Percentiles rank a stretch among this genome's conserved stretches.
Evolutionary conservation across 768 basidiomycete genomes (phyloP).

Genomic region (Galerina marginata): DNA sequence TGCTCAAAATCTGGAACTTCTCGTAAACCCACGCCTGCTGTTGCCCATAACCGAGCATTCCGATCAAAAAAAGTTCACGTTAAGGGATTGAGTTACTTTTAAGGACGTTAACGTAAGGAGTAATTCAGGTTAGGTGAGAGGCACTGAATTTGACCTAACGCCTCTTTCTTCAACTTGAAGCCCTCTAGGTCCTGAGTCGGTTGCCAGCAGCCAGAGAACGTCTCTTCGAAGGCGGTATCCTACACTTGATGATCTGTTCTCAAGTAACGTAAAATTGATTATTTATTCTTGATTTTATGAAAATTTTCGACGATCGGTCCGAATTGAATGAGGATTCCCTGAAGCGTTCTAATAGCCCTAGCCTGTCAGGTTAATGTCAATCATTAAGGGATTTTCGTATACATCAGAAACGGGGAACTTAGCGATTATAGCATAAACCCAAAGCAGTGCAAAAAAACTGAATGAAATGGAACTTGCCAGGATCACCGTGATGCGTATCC

Average conservation of each 20-base stretch:
- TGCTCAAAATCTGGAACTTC: conserved; percentile 6
- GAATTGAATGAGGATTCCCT: background rate
- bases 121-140: too few species aligned
- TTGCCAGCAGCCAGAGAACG: too few species aligned
- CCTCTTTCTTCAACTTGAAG: too few species aligned
- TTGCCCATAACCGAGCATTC: conserved; percentile 1
- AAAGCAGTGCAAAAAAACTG: background rate
- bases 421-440: background rate
- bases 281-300: too few species aligned
- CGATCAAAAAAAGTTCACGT: conserved; percentile 13
- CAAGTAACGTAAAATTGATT: too few species aligned
- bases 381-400: background rate
- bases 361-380: background rate
- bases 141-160: too few species aligned
- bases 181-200: too few species aligned
- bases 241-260: too few species aligned
- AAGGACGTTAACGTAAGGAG: background rate
- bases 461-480: background rate
- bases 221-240: too few species aligned
- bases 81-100: conserved; percentile 10
- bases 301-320: too few species aligned
- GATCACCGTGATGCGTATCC: too few species aligned
- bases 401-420: background rate
- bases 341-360: background rate
- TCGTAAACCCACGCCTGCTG: conserved; percentile 9